phyloP scores from a whole-genome alignment of 805 yeast species.

The Candida pseudoglaebosa region DNA sequence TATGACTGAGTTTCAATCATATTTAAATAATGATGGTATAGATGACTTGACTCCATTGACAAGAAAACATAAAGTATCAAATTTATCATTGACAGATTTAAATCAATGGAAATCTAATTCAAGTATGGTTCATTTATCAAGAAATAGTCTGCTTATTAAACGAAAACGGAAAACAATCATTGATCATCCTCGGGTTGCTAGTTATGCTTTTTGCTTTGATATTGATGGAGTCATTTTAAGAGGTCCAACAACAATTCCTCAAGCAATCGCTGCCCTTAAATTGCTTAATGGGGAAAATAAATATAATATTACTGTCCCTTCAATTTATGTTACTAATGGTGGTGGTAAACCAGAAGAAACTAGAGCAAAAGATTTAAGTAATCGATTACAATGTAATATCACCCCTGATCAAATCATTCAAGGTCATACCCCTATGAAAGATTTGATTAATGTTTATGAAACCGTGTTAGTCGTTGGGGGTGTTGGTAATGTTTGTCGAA shows the following conservation, averaged over 20 bases:
- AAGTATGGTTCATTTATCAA: slow-evolving; percentile 40
- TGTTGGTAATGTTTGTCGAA: slow-evolving; percentile 76
- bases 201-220: slow-evolving; percentile 88
- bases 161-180: slow-evolving; percentile 50
- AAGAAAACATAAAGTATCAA: slow-evolving; percentile 60
- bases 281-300: slow-evolving; percentile 74
- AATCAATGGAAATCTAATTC: slow-evolving; percentile 53
- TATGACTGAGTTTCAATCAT: slow-evolving; percentile 40
- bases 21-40: slow-evolving; percentile 69
- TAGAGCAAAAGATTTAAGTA: slow-evolving; percentile 67
- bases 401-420: slow-evolving; percentile 80
- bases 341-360: slow-evolving; percentile 82
- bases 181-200: slow-evolving; percentile 70
- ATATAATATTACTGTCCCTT: slow-evolving; percentile 75
- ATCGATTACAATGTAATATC: slow-evolving; percentile 56
- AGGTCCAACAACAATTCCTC: slow-evolving; percentile 81
- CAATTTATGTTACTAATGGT: slow-evolving; percentile 85
- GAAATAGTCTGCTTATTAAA: slow-evolving; percentile 43
- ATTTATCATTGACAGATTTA: slow-evolving; percentile 62
- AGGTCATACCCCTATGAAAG: slow-evolving; percentile 93
- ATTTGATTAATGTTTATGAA: slow-evolving; percentile 60
- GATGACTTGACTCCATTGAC: slow-evolving; percentile 61
- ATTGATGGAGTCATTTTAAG: slow-evolving; percentile 87
- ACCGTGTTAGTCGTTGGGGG: slow-evolving; percentile 89
- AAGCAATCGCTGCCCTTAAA: slow-evolving; percentile 69